These are phyloP conservation scores for Colletotrichum truncatum DNA, from an alignment of 2,329 filamentous ascomycete genomes.

Conservation along the genomic window DNA sequence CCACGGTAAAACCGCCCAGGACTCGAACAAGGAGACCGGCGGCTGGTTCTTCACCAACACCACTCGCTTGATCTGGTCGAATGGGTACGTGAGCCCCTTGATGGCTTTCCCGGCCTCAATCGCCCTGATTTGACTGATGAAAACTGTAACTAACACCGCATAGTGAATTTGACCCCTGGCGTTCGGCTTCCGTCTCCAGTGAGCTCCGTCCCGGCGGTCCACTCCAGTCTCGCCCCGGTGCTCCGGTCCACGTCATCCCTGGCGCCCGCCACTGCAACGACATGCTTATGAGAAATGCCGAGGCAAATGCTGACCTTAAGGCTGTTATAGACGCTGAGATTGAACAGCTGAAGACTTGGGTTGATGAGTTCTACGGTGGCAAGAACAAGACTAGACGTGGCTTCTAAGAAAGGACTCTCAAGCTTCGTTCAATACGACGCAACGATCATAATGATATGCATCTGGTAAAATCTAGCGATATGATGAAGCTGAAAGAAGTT, in stretches of 20 bases:
- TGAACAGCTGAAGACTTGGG: conserved; percentile 61
- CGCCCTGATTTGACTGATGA: background rate
- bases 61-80: conserved; percentile 65
- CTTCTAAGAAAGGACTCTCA: background rate
- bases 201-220: conserved; percentile 64
- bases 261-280: conserved; percentile 66
- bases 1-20: conserved; percentile 53
- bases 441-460: too few relatives aligned
- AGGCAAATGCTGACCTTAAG: conserved; percentile 52
- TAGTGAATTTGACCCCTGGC: conserved; percentile 67
- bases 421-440: too few relatives aligned
- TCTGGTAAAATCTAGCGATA: too few relatives aligned
- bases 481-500: too few relatives aligned
- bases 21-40: conserved; percentile 63
- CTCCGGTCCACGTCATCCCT: conserved; percentile 62
- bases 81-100: conserved; percentile 46
- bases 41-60: conserved; percentile 59
- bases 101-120: too few relatives aligned
- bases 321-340: conserved; percentile 57
- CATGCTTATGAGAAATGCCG: conserved; percentile 54
- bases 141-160: conserved; percentile 32
- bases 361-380: conserved; percentile 54
- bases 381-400: conserved; percentile 1
- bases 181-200: conserved; percentile 60
- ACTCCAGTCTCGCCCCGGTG: conserved; percentile 52